These are phyloP conservation scores for Penicillium sp. DNA, from an alignment of 2,329 filamentous ascomycete species.

Conservation along the genomic window DNA sequence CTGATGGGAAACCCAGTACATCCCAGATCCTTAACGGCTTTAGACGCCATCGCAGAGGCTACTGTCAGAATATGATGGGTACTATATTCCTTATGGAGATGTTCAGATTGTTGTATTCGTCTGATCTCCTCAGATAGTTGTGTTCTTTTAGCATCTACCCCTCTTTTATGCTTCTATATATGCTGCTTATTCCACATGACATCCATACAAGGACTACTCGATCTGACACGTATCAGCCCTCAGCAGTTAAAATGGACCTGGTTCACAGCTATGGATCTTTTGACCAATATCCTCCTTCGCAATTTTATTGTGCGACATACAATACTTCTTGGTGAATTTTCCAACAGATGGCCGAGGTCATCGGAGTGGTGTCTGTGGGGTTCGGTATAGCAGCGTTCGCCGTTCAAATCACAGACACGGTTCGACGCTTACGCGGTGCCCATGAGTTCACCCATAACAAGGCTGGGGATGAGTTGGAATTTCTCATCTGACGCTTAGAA, in stretches of 20 bases:
- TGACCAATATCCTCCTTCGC: background rate
- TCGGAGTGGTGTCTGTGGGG: background rate
- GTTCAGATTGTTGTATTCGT: background rate
- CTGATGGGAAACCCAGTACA: background rate
- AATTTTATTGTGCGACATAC: background rate
- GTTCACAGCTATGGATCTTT: background rate
- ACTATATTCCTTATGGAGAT: background rate
- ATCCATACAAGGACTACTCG: background rate
- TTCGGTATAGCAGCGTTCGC: background rate
- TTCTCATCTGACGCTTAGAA: background rate
- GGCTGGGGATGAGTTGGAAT: background rate
- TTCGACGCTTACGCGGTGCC: background rate
- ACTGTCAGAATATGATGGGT: background rate
- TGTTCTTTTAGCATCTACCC: background rate
- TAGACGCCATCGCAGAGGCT: background rate
- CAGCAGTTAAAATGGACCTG: background rate
- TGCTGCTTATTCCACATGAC: background rate
- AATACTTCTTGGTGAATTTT: background rate
- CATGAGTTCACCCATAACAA: background rate
- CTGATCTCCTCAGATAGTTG: background rate
- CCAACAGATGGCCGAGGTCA: background rate
- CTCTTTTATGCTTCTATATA: background rate
- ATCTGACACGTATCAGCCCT: background rate
- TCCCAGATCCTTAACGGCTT: background rate
- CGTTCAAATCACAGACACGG: background rate